A percentile compares a stretch with the other conserved stretches of the same genome.
These are phyloP conservation scores for Daldinia vernicosa DNA, from an alignment of 495 filamentous ascomycete species.

Conservation along the genomic window DNA sequence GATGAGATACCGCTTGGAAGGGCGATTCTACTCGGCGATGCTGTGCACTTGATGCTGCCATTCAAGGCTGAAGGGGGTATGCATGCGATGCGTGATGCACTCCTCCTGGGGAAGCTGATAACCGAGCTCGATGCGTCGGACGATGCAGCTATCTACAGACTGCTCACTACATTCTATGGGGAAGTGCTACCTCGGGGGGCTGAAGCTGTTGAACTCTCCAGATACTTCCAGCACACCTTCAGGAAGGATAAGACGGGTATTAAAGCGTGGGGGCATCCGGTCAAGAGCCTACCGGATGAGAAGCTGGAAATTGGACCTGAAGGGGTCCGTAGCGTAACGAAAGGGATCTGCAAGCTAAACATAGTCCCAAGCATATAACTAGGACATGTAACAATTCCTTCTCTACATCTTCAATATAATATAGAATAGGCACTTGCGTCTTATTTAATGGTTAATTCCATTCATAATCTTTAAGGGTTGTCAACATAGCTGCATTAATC, in stretches of 20 bases:
- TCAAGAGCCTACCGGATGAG: constrained; percentile 36
- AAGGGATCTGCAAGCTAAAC: constrained; percentile 35
- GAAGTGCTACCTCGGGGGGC: constrained; percentile 39
- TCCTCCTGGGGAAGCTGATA: constrained; percentile 28
- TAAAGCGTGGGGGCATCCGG: constrained; percentile 33
- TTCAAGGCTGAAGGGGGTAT: constrained; percentile 45
- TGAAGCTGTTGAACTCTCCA: constrained; percentile 27
- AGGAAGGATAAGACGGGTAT: constrained; percentile 32
- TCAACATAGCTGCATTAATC: too few relatives aligned
- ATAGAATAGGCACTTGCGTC: too few relatives aligned
- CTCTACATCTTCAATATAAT: neutral
- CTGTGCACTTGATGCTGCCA: constrained; percentile 67
- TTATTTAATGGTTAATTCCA: too few relatives aligned
- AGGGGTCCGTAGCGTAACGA: constrained; percentile 28
- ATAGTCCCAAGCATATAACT: constrained; percentile 35
- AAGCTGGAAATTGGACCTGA: constrained; percentile 36
- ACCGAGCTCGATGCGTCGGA: constrained; percentile 26
- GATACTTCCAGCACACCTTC: constrained; percentile 33
- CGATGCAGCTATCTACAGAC: constrained; percentile 30
- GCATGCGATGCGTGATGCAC: constrained; percentile 38
- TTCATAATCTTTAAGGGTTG: too few relatives aligned
- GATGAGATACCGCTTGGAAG: constrained; percentile 47
- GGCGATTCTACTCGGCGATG: constrained; percentile 58
- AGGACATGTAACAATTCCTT: neutral
- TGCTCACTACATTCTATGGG: constrained; percentile 32